These are phyloP conservation scores for Eruca vesicaria DNA, from an alignment of 441 rosid genomes.

Conservation along the genomic window DNA sequence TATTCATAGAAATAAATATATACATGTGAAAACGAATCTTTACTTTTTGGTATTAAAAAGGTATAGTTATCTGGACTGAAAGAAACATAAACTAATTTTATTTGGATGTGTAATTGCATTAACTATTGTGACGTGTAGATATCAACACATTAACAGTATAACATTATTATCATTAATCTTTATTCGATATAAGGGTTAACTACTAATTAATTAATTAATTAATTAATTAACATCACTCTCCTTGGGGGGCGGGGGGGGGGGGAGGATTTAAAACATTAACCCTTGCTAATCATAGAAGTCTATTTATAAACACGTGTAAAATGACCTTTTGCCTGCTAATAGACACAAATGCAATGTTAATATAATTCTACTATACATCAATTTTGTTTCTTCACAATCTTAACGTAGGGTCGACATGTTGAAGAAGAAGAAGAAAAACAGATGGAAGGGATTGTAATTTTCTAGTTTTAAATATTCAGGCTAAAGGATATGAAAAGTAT, in stretches of 20 bases:
- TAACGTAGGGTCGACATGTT: background rate
- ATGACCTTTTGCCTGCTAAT: background rate
- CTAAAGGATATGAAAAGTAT: too few relatives aligned
- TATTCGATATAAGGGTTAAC: background rate
- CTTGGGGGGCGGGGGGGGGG: background rate
- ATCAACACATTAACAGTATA: background rate
- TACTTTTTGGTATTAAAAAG: conserved; percentile 19
- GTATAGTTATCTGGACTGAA: conserved; percentile 7
- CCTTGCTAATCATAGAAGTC: background rate
- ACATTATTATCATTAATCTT: background rate
- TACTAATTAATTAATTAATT: too few relatives aligned
- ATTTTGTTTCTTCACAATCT: background rate
- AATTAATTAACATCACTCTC: background rate
- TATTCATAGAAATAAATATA: background rate
- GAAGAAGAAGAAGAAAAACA: too few relatives aligned
- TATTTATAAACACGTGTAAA: background rate
- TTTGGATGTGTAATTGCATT: conserved; percentile 20
- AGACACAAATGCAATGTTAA: background rate
- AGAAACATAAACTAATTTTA: conserved; percentile 2
- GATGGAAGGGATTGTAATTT: too few relatives aligned
- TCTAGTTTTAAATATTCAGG: too few relatives aligned
- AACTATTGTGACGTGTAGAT: background rate
- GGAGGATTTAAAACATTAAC: background rate
- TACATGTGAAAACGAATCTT: conserved; percentile 10
- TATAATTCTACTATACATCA: background rate